Conservation (phyloP, 2,329 filamentous ascomycete species). For the Colletotrichum sojae region DNA sequence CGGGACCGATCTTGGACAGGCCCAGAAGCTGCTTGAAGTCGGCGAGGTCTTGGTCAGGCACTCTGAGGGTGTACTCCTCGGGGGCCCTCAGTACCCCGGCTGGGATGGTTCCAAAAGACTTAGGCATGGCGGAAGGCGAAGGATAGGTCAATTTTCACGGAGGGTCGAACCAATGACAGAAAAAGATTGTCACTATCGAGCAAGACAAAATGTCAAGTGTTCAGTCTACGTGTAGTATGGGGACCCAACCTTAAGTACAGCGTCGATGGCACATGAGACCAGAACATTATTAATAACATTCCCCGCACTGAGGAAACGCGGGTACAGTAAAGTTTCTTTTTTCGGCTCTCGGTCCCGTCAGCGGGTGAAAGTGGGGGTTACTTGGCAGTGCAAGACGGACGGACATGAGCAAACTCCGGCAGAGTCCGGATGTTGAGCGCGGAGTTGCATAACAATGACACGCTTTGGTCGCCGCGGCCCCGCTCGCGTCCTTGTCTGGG, state of each 20-base stretch:
- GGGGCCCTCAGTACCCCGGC: slow-evolving; percentile 15
- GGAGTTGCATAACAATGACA: slow-evolving; percentile 4
- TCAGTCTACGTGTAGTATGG: neutral
- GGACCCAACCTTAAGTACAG: neutral
- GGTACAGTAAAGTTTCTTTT: neutral
- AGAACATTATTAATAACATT: neutral
- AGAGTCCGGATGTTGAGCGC: neutral
- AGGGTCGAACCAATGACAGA: no score
- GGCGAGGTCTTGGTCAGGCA: slow-evolving; percentile 58
- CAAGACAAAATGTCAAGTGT: no score
- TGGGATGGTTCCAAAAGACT: slow-evolving; percentile 25
- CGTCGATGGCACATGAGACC: neutral
- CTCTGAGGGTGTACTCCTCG: slow-evolving; percentile 55
- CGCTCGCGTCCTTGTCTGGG: neutral
- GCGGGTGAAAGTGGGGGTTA: slow-evolving; percentile 8
- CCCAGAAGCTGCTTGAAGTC: slow-evolving; percentile 62
- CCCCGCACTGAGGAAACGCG: neutral
- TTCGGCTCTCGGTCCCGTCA: slow-evolving; percentile 1
- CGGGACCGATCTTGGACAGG: slow-evolving; percentile 62
- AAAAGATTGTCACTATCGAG: no score
- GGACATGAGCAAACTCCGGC: slow-evolving; percentile 8
- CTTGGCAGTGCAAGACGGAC: slow-evolving; percentile 13
- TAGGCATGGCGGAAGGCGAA: slow-evolving; percentile 4
- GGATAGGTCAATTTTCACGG: no score
- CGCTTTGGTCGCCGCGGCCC: neutral